phyloP scores from a whole-genome alignment of 2,329 filamentous ascomycete species.

The Podosphaera fusca region DNA sequence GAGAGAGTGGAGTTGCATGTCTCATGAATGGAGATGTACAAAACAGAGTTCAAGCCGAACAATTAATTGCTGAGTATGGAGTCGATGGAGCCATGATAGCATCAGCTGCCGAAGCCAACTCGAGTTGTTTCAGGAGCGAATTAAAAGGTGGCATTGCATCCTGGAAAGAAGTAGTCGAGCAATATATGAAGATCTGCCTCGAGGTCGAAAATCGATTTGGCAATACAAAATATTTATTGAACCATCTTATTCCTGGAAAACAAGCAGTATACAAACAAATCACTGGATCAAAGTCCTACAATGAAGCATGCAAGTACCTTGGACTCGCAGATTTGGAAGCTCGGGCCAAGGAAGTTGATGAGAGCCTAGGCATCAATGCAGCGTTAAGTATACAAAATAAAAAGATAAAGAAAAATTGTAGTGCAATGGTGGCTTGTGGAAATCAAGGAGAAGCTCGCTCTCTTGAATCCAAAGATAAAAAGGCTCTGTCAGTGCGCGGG shows the following conservation, averaged over 20 bases:
- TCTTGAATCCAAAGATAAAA: not conserved
- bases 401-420: slow-evolving; percentile 11
- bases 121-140: slow-evolving; percentile 56
- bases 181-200: slow-evolving; percentile 51
- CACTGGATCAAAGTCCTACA: slow-evolving; percentile 46
- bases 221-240: slow-evolving; percentile 82
- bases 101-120: slow-evolving; percentile 72
- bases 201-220: slow-evolving; percentile 67
- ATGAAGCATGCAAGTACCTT: slow-evolving; percentile 40
- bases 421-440: slow-evolving; percentile 26
- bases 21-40: slow-evolving; percentile 89
- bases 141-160: slow-evolving; percentile 45
- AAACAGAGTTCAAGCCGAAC: slow-evolving; percentile 45
- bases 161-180: slow-evolving; percentile 57
- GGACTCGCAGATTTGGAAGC: slow-evolving; percentile 39
- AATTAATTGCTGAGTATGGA: slow-evolving; percentile 54
- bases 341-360: slow-evolving; percentile 41
- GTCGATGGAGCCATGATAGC: slow-evolving; percentile 96
- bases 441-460: slow-evolving; percentile 18
- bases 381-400: slow-evolving; percentile 6
- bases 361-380: slow-evolving; percentile 10
- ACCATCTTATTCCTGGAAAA: slow-evolving; percentile 70
- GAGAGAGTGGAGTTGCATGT: slow-evolving; percentile 68
- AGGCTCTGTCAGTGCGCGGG: not conserved
- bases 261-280: slow-evolving; percentile 36